A percentile compares a stretch with the other conserved stretches of the same genome.
Conservation (phyloP, 257 asterid species). For the Nicotiana attenuata region DNA sequence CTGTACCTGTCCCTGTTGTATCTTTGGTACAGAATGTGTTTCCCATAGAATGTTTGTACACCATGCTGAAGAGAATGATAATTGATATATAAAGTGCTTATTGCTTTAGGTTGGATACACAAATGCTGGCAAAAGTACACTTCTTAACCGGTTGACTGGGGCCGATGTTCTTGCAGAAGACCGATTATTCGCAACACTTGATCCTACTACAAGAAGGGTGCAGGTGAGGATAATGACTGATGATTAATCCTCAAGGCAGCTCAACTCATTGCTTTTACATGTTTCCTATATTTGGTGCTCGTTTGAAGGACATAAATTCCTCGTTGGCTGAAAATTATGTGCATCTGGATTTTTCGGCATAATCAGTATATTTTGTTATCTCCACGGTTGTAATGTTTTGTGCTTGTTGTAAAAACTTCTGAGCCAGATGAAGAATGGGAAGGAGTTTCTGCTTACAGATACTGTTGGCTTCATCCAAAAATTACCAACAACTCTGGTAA, state of each 20-base stretch:
- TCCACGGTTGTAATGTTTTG: conserved; percentile 4
- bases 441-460: conserved; percentile 92
- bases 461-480: conserved; percentile 98
- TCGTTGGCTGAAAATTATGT: neutral
- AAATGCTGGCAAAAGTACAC: conserved; percentile 97
- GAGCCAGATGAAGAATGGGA: conserved; percentile 74
- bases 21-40: conserved; percentile 60
- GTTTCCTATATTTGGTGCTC: neutral
- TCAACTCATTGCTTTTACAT: neutral
- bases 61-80: neutral
- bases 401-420: conserved; percentile 17
- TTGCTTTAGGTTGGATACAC: conserved; percentile 88
- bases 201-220: conserved; percentile 97
- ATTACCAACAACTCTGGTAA: conserved; percentile 88
- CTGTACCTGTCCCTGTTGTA: conserved; percentile 91
- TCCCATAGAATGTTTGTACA: neutral
- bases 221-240: conserved; percentile 46
- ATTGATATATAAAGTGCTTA: conserved; percentile 2
- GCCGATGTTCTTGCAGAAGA: conserved; percentile 96
- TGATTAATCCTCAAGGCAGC: neutral
- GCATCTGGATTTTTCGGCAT: neutral
- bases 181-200: conserved; percentile 89
- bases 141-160: conserved; percentile 80
- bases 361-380: neutral
- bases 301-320: neutral